Evolutionary conservation across 2,329 filamentous ascomycete species (phyloP), one percentile per base, ranked within the genome.

Genomic region (Aspergillus pseudoglaucus): DNA sequence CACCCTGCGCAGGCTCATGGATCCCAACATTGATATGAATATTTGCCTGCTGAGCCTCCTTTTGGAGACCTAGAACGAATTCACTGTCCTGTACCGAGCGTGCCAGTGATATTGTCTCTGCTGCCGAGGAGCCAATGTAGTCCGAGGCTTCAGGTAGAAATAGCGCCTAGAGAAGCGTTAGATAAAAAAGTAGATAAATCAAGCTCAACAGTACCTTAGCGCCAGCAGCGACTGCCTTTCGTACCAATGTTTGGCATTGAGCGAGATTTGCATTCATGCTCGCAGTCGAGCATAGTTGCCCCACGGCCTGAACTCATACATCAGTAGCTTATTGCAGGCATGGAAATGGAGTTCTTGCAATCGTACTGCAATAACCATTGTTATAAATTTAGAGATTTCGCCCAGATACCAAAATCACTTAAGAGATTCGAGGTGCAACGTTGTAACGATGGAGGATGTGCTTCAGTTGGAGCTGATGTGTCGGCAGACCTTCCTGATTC

Each of bases 101-200:
- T 53, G 82, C 89, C 8, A 96, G 82, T 4, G 80, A 76, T 7
- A 90, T 70, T 0, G 85, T 86, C 59, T 90, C 83, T 9, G 79
- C 67, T 2, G 84, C 75, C 0, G 82, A 83, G 1, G 78, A 75
- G 17, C 82, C 85, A 59, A 96, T 90, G 74, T 95, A 96, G 72
- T 95, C 90, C 48, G 82, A 82, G 20, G 91, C 91, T 77, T 96
- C 91, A 10, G 91, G 91, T 46, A 96, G 84, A 72, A 97, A 96
- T 44, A 96, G 79, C 15, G 87, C 82, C 80, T 87, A 53, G 14
- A 33, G 46, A 32, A 35, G 17, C 7, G 45, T 57, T 38, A 57
- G 47, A 9, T 15, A 3, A 33, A 22, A 18, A 3, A 20, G 20
- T n/a, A 14, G 1, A 42, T 9, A 8, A 1, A 40, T 17, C 4